A percentile compares a stretch with the other conserved stretches of the same genome.
phyloP scores from a whole-genome alignment of 2,329 filamentous ascomycete species.

The Bipolaris victoriae region DNA sequence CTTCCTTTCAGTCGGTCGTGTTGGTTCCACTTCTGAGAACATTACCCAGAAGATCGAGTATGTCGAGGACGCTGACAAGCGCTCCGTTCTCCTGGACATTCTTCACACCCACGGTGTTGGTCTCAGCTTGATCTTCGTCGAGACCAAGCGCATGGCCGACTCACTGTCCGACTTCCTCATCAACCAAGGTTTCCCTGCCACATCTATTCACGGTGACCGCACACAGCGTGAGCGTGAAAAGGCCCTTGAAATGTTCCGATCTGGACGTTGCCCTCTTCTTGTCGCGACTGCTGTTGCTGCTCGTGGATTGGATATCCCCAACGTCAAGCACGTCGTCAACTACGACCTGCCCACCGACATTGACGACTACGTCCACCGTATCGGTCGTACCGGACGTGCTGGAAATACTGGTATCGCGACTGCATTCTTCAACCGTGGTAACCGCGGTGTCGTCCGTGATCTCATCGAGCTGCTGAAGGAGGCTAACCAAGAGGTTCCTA shows the following conservation, averaged over 20 bases:
- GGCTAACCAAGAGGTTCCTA: constrained; percentile 94
- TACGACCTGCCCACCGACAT: constrained; percentile 99
- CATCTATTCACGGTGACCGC: constrained; percentile 97
- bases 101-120: constrained; percentile 91
- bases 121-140: constrained; percentile 95
- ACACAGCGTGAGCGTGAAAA: constrained; percentile 99
- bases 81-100: constrained; percentile 95
- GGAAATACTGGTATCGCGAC: constrained; percentile 98
- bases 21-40: constrained; percentile 99
- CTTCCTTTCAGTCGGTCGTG: constrained; percentile 97
- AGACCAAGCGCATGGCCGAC: constrained; percentile 99
- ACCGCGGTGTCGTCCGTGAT: constrained; percentile 96
- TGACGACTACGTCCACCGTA: constrained; percentile 98
- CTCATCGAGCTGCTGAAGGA: constrained; percentile 98
- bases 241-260: constrained; percentile 96
- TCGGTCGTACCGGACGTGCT: constrained; percentile 99
- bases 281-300: constrained; percentile 97
- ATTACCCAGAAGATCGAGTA: constrained; percentile 99
- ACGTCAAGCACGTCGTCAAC: constrained; percentile 97
- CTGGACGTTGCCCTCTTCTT: constrained; percentile 91
- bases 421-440: constrained; percentile 99
- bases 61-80: constrained; percentile 96
- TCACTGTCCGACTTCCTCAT: constrained; percentile 97
- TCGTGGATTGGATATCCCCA: constrained; percentile 85
- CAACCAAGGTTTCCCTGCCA: constrained; percentile 97